These are phyloP conservation scores for Gastrolobium villosum DNA, from an alignment of 306 rosid species.

Conservation along the genomic window DNA sequence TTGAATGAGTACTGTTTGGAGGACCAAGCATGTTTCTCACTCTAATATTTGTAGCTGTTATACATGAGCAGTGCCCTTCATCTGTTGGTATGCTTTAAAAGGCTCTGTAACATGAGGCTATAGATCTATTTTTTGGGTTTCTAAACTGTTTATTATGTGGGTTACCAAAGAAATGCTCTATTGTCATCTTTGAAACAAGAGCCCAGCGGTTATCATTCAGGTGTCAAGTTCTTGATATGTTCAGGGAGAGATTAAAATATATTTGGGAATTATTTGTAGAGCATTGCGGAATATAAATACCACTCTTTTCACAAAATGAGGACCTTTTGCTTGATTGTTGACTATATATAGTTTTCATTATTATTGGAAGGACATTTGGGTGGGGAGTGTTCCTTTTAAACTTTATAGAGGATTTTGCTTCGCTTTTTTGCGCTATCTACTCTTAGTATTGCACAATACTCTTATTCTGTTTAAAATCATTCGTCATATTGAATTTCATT, in stretches of 20 bases:
- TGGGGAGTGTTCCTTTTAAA: too few relatives aligned
- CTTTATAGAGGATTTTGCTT: neutral
- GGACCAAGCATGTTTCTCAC: neutral
- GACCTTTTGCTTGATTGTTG: neutral
- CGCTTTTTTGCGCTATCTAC: neutral
- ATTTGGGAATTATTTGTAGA: too few relatives aligned
- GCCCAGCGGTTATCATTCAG: too few relatives aligned
- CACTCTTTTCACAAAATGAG: too few relatives aligned
- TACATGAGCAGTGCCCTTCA: neutral
- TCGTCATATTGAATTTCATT: too few relatives aligned
- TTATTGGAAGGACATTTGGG: neutral
- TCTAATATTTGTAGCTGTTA: neutral
- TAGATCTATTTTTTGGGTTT: slow-evolving; percentile 1
- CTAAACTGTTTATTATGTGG: neutral
- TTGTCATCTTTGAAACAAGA: neutral
- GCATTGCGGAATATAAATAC: too few relatives aligned
- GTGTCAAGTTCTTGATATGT: too few relatives aligned
- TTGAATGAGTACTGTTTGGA: neutral
- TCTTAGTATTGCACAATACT: neutral
- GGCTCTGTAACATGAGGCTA: neutral
- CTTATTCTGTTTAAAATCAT: too few relatives aligned
- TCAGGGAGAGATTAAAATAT: too few relatives aligned
- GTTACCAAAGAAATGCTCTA: neutral
- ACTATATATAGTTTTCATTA: neutral
- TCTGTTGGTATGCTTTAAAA: slow-evolving; percentile 4